Base-by-base conservation (phyloP, 257 asterid genomes). In the Agastache rugosa region DNA sequence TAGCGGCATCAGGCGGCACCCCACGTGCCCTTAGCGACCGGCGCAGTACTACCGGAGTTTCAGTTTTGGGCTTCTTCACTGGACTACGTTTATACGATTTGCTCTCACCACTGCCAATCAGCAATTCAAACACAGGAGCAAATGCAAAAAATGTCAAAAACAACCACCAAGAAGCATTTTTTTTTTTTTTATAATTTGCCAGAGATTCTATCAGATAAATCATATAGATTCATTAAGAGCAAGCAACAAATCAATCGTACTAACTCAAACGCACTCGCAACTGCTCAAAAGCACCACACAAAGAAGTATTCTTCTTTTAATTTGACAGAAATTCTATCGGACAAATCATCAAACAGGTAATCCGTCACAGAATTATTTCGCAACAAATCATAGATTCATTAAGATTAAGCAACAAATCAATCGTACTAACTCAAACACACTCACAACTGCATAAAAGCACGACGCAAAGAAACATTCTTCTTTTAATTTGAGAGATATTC, bases 1-100 rank as follows among this genome's bases (percentile, higher is more conserved):
- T 81, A 53, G 88, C 75, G 51, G 96, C 75, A 74, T 93, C 93
- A 17, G 97, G 97, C 22, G 87, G 85, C 82, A 79, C 90, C 27
- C 97, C 99, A 73, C 86, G 96, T 47, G 89, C 75, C 85, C 99
- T 88, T n/a, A 92, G 85, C 69, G 99, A 94, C 75, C 93, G 91
- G 17, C 99, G 95, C 71, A 92, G 82, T 48, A 92, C 96, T 67
- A 86, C 65, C 3, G 97, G 96, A 35, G 72, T 53, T 66, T 86
- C 91, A 8, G 74, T 54, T 83, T 79, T 92, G 64, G 74, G 84
- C 79, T 84, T 94, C 86, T 90, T 92, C 48, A 61, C 76, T 17
- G 88, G 90, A 77, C 90, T 88, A 53, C 69, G 56, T 75, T 88
- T 90, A 45, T 83, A 90, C 11, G 93, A 81, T 78, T 88, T 91